These are phyloP conservation scores for Naganishia randhawae DNA, from an alignment of 768 basidiomycete genomes.

Conservation along the genomic window DNA sequence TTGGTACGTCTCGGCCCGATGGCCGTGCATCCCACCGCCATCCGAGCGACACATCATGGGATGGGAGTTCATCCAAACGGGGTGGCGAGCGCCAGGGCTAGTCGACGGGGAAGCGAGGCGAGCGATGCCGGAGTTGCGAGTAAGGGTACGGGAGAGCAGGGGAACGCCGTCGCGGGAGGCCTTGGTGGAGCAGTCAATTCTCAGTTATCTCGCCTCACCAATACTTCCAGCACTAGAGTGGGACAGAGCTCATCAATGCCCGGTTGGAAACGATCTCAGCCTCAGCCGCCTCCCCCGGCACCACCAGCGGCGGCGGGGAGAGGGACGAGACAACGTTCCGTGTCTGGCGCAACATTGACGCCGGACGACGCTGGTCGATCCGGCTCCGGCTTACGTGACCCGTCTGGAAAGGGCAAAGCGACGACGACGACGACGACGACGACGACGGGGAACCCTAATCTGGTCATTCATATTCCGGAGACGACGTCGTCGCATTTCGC, in stretches of 20 bases:
- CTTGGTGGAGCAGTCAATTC: not conserved
- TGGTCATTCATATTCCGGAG: not conserved
- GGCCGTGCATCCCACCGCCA: constrained; percentile 1
- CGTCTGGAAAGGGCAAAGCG: no score
- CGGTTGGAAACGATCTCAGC: constrained; percentile 1
- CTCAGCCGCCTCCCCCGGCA: not conserved
- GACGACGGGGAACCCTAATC: not conserved
- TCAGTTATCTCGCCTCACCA: not conserved
- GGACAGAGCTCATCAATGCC: constrained; percentile 16
- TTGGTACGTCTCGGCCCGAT: constrained; percentile 46
- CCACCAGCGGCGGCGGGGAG: not conserved
- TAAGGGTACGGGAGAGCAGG: not conserved
- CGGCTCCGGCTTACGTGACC: no score
- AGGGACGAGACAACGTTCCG: not conserved
- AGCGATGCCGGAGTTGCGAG: not conserved
- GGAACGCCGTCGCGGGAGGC: not conserved
- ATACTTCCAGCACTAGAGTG: not conserved
- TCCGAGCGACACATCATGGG: not conserved
- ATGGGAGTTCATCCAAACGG: constrained; percentile 15
- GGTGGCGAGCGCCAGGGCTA: not conserved
- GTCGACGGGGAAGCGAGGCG: constrained; percentile 1
- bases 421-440: not conserved
- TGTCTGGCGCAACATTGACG: not conserved
- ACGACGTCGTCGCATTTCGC: not conserved
- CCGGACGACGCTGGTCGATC: not conserved